These are phyloP conservation scores for Fusarium sp. DNA, from an alignment of 2,329 filamentous ascomycete species.

Conservation along the genomic window DNA sequence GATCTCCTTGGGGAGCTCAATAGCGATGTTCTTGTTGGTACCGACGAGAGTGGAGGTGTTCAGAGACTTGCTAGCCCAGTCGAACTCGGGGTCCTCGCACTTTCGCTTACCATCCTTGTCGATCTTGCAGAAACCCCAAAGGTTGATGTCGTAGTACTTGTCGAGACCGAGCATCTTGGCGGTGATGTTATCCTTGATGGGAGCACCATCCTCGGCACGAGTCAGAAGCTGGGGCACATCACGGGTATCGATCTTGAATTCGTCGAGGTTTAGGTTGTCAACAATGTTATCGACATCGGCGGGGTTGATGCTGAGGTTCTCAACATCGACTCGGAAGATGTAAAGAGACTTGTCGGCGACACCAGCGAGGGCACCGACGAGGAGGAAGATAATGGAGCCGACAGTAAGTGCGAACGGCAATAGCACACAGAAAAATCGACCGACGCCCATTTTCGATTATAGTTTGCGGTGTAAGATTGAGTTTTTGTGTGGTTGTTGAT, in stretches of 20 bases:
- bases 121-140: slow-evolving; percentile 88
- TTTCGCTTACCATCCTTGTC: slow-evolving; percentile 63
- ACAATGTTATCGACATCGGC: slow-evolving; percentile 53
- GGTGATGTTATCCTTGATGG: slow-evolving; percentile 61
- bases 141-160: slow-evolving; percentile 81
- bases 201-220: slow-evolving; percentile 55
- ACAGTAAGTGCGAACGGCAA: slow-evolving; percentile 86
- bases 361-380: slow-evolving; percentile 67
- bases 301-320: slow-evolving; percentile 61
- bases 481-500: slow-evolving; percentile 5
- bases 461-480: neutral
- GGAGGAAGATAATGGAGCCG: slow-evolving; percentile 76
- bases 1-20: slow-evolving; percentile 75
- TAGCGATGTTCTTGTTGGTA: slow-evolving; percentile 61
- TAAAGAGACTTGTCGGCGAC: slow-evolving; percentile 67
- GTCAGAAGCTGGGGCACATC: slow-evolving; percentile 57
- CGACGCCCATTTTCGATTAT: slow-evolving; percentile 65
- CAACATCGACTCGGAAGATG: slow-evolving; percentile 70
- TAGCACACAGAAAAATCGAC: slow-evolving; percentile 86
- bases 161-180: slow-evolving; percentile 70
- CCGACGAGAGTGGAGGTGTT: slow-evolving; percentile 67
- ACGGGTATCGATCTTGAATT: slow-evolving; percentile 37
- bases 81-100: slow-evolving; percentile 77
- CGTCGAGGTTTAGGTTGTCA: slow-evolving; percentile 40
- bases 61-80: slow-evolving; percentile 81